Conservation (phyloP, 768 basidiomycete genomes). For the Tulasnella sp. region DNA sequence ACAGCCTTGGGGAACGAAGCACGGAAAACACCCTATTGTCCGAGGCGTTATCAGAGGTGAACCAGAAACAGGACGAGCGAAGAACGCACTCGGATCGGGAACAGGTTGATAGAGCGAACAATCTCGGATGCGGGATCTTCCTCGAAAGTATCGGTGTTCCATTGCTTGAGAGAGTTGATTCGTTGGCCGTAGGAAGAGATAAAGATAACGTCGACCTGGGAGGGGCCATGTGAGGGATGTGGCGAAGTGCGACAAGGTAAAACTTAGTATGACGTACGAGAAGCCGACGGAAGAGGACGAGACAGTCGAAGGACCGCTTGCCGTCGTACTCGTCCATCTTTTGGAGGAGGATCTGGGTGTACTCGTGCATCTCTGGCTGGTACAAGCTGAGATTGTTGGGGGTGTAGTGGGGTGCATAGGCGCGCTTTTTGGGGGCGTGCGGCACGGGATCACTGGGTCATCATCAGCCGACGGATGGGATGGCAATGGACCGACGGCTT, state of each 20-base stretch:
- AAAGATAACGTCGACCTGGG: constrained; percentile 11
- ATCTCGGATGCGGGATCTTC: constrained; percentile 5
- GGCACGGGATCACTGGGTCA: not conserved
- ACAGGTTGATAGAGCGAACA: constrained; percentile 6
- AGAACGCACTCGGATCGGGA: constrained; percentile 6
- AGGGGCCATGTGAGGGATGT: too few species aligned
- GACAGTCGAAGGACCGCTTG: constrained; percentile 1
- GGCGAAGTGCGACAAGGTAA: too few species aligned
- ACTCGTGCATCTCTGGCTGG: constrained; percentile 9
- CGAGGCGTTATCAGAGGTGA: too few species aligned
- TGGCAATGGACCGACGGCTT: not conserved
- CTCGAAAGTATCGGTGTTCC: constrained; percentile 7
- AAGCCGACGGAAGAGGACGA: constrained; percentile 12
- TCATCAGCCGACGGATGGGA: not conserved
- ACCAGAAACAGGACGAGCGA: too few species aligned
- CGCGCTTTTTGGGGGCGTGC: constrained; percentile 4
- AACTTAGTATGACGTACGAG: not conserved
- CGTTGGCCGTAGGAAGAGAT: constrained; percentile 13
- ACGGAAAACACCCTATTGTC: constrained; percentile 4
- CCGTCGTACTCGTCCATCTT: constrained; percentile 9
- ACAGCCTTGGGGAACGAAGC: not conserved
- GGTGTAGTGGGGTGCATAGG: constrained; percentile 1
- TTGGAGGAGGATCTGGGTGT: not conserved
- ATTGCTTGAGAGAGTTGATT: constrained; percentile 9
- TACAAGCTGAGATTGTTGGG: not conserved